A percentile compares a stretch with the other conserved stretches of the same genome.
Conservation (phyloP, 768 basidiomycete species). For the Phylloporus rhodoxanthus region DNA sequence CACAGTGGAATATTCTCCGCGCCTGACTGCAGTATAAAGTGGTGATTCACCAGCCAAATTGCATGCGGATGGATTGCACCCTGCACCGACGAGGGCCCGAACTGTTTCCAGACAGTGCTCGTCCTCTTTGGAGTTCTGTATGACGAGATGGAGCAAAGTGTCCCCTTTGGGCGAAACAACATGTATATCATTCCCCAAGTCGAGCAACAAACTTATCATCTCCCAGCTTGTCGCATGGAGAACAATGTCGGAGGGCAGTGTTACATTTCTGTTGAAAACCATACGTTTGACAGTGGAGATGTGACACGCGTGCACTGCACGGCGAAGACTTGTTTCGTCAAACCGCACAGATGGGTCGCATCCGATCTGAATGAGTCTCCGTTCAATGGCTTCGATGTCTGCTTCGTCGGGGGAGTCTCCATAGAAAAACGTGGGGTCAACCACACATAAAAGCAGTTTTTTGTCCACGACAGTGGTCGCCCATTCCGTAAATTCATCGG, state of each 20-base stretch:
- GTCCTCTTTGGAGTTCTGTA: neutral
- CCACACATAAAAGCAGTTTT: neutral
- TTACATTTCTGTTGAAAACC: neutral
- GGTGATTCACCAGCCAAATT: neutral
- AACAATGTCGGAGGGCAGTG: conserved; percentile 2
- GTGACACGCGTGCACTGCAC: conserved; percentile 3
- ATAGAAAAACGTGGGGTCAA: neutral
- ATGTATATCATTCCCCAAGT: neutral
- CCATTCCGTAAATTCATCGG: conserved; percentile 14
- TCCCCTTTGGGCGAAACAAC: neutral
- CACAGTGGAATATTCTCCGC: neutral
- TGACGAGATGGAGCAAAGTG: neutral
- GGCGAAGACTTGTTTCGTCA: neutral
- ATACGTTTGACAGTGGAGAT: neutral
- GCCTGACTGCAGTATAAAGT: neutral
- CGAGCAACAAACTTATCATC: conserved; percentile 3
- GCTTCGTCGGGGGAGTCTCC: neutral
- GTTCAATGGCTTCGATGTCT: neutral
- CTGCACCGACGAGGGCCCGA: neutral
- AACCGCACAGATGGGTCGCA: neutral
- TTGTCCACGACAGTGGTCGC: neutral
- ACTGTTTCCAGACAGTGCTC: neutral
- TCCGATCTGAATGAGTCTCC: conserved; percentile 7
- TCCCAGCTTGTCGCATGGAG: neutral
- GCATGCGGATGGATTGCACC: neutral